Base-by-base conservation (phyloP, 306 rosid species). In the Pyrus bretschneideri region DNA sequence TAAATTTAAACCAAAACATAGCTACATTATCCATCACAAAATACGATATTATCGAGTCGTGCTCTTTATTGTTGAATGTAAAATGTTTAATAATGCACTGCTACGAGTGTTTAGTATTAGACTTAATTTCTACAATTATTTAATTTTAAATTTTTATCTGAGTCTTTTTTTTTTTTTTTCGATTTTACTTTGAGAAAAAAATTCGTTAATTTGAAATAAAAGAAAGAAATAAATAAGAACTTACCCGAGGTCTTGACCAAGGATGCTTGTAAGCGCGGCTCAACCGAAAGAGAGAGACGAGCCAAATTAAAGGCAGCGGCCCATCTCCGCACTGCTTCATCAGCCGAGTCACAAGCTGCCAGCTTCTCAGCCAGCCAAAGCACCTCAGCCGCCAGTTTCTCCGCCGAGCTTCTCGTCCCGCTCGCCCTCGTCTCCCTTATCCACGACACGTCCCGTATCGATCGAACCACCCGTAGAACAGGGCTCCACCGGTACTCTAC, bases 331-430 rank as follows among this genome's bases (percentile, higher is more conserved):
- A 88, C 72, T 13, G 88, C 88, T 64, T 89, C 96, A 7, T 81
- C 82, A 0, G 45, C 70, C 10, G 54, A 85, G 0, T 91, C 96
- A 72, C 94, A 91, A n/a, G 79, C 81, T 51, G 70, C 85, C 89
- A 91, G 61, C 78, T 88, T 93, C 85, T 80, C 71, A 40, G 84
- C 89, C 86, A 93, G n/a, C 98, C 98, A 93, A 9, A 87, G 59
- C 73, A 85, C 25, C 87, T 90, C 96, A 17, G 91, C 88, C 62
- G 86, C 93, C 76, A 85, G 78, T 84, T 90, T 90, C 88, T 88
- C 96, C 17, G 79, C 85, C 75, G 89, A 86, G 52, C 72, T 57
- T 68, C 81, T 85, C 38, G 11, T 29, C 46, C 78, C 52, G 7
- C 23, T 45, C 65, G 49, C 23, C 49, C 78, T 38, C 68, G 18